These are phyloP conservation scores for Cladosporium sp. DNA, from an alignment of 2,329 filamentous ascomycete genomes.

Conservation along the genomic window DNA sequence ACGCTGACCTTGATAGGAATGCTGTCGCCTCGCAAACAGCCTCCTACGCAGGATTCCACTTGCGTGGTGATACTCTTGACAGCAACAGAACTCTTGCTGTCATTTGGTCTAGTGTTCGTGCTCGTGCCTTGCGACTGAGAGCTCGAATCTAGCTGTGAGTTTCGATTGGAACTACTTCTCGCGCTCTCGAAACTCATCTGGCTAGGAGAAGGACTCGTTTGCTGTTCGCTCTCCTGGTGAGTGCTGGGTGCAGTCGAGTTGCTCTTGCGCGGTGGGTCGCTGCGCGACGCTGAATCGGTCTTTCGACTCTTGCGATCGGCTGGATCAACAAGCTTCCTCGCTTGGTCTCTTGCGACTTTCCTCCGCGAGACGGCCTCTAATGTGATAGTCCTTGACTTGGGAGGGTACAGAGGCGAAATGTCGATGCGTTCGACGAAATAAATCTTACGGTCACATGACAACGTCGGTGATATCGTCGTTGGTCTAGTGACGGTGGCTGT, in stretches of 20 bases:
- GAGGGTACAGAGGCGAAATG: conserved; percentile 68
- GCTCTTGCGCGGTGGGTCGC: conserved; percentile 23
- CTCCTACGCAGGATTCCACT: conserved; percentile 75
- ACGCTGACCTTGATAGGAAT: conserved; percentile 77
- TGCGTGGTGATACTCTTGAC: conserved; percentile 82
- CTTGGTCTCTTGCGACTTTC: conserved; percentile 58
- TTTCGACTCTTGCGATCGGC: conserved; percentile 24
- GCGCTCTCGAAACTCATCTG: conserved; percentile 44
- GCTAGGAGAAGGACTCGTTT: conserved; percentile 44
- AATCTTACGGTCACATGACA: conserved; percentile 76
- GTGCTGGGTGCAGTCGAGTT: conserved; percentile 26
- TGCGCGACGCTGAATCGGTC: conserved; percentile 19
- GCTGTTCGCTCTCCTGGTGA: conserved; percentile 28
- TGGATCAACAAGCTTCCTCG: conserved; percentile 25
- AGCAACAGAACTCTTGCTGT: conserved; percentile 51
- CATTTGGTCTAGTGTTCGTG: conserved; percentile 46
- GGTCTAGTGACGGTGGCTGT: conserved; percentile 87
- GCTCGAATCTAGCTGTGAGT: conserved; percentile 41
- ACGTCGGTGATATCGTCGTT: conserved; percentile 75
- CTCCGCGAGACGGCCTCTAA: conserved; percentile 80
- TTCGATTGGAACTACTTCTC: conserved; percentile 36
- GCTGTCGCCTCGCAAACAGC: conserved; percentile 79
- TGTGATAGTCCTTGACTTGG: conserved; percentile 77
- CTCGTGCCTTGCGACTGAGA: conserved; percentile 38
- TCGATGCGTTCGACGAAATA: conserved; percentile 79